phyloP scores from a whole-genome alignment of 495 filamentous ascomycete genomes.

The Penicillium chermesinum region DNA sequence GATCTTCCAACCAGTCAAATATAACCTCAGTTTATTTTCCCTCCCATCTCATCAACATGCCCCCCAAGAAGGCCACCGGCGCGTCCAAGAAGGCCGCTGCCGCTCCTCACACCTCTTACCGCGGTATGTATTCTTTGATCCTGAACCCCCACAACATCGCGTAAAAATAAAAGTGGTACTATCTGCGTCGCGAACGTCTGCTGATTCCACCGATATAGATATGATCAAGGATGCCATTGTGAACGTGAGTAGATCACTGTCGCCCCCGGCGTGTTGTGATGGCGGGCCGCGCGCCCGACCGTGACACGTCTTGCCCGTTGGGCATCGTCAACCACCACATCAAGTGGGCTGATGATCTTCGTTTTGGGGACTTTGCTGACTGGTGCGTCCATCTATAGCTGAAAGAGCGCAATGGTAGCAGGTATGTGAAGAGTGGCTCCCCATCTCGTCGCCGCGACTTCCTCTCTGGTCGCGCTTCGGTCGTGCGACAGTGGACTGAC shows the following conservation, averaged over 20 bases:
- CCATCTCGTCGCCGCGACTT: conserved; percentile 6
- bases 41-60: conserved; percentile 33
- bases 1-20: background rate
- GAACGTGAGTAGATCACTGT: conserved; percentile 54
- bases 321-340: conserved; percentile 22
- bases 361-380: conserved; percentile 29
- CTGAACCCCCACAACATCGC: conserved; percentile 41
- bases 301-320: conserved; percentile 35
- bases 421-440: conserved; percentile 41
- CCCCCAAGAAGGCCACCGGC: conserved; percentile 50
- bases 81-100: conserved; percentile 48
- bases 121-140: conserved; percentile 51
- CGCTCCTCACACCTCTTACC: conserved; percentile 53
- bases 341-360: conserved; percentile 13
- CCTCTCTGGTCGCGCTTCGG: conserved; percentile 3
- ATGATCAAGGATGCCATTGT: conserved; percentile 68
- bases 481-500: conserved; percentile 10
- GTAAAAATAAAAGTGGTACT: conserved; percentile 24
- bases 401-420: conserved; percentile 61
- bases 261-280: conserved; percentile 27
- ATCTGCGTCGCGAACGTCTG: conserved; percentile 40
- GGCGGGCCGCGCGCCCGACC: conserved; percentile 38
- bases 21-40: conserved; percentile 13
- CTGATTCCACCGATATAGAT: conserved; percentile 50
- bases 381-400: conserved; percentile 40